A percentile compares a stretch with the other conserved stretches of the same genome.
These are phyloP conservation scores for Gracilaria caudata DNA, from an alignment of 23 red algal genomes.

Conservation along the genomic window DNA sequence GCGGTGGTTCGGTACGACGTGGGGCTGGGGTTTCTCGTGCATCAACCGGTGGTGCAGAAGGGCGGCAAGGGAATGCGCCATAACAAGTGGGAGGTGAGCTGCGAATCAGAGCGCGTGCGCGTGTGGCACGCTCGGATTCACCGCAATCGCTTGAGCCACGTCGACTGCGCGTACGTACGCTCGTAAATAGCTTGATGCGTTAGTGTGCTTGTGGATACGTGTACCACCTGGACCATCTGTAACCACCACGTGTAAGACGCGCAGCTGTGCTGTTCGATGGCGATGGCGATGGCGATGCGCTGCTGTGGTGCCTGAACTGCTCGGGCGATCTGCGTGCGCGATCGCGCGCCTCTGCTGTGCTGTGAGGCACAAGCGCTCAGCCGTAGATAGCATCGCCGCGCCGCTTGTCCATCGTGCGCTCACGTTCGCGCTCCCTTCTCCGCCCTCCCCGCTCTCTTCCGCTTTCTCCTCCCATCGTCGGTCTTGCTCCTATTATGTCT, in stretches of 20 bases:
- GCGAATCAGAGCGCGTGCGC: not conserved
- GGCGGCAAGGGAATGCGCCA: not conserved
- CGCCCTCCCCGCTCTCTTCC: conserved; percentile 14
- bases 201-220: not conserved
- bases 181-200: no score
- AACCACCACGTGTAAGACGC: not conserved
- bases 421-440: not conserved
- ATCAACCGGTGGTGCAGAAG: conserved; percentile 31
- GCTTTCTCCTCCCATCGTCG: conserved; percentile 4
- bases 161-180: not conserved
- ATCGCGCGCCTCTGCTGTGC: conserved; percentile 8
- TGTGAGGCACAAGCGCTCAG: conserved; percentile 9
- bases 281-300: conserved; percentile 9
- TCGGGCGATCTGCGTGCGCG: conserved; percentile 9
- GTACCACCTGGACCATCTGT: not conserved
- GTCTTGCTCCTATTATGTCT: conserved; percentile 2
- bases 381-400: not conserved
- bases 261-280: not conserved
- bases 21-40: conserved; percentile 57
- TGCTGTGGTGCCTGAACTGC: not conserved
- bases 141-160: not conserved
- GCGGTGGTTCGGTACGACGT: conserved; percentile 49
- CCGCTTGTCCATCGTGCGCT: not conserved
- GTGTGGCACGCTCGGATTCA: conserved; percentile 6
- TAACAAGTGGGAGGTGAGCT: conserved; percentile 1